phyloP scores from a whole-genome alignment of 1,284 basidiomycete species.

The Mycocalia duriaeana region DNA sequence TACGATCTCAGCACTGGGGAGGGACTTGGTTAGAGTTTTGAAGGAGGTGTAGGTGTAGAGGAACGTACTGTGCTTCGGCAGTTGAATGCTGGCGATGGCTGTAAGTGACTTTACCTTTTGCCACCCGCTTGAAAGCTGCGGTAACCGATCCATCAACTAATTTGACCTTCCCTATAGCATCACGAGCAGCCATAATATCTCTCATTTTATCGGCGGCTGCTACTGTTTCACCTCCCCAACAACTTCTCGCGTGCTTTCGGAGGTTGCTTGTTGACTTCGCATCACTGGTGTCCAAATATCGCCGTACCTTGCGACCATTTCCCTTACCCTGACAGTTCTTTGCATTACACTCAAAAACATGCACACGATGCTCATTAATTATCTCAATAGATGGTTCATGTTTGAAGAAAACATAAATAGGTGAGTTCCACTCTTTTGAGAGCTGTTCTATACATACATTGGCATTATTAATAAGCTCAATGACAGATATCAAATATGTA shows the following conservation, averaged over 20 bases:
- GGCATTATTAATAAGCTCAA: neutral
- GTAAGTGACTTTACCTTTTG: conserved; percentile 20
- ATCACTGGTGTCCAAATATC: conserved; percentile 19
- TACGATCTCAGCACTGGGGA: conserved; percentile 16
- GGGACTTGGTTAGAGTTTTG: neutral
- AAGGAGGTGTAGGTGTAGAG: neutral
- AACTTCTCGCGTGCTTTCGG: conserved; percentile 18
- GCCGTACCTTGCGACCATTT: conserved; percentile 1
- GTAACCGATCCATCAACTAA: conserved; percentile 16
- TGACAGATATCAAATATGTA: neutral
- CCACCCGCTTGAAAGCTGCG: conserved; percentile 18
- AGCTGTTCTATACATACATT: conserved; percentile 4
- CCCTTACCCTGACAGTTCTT: neutral
- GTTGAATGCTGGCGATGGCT: conserved; percentile 16
- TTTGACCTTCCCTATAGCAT: conserved; percentile 8
- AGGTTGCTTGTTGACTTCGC: conserved; percentile 21
- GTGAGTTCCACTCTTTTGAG: conserved; percentile 11
- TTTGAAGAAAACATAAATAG: conserved; percentile 13
- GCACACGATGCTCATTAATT: conserved; percentile 1
- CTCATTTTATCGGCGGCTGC: conserved; percentile 16
- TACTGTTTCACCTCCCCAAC: conserved; percentile 22
- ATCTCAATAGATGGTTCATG: conserved; percentile 7
- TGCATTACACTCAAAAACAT: conserved; percentile 11
- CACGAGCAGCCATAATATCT: conserved; percentile 11
- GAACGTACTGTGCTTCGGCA: conserved; percentile 13